Evolutionary conservation across 768 basidiomycete genomes (phyloP).

Genomic region (Tylopilus intermedius): DNA sequence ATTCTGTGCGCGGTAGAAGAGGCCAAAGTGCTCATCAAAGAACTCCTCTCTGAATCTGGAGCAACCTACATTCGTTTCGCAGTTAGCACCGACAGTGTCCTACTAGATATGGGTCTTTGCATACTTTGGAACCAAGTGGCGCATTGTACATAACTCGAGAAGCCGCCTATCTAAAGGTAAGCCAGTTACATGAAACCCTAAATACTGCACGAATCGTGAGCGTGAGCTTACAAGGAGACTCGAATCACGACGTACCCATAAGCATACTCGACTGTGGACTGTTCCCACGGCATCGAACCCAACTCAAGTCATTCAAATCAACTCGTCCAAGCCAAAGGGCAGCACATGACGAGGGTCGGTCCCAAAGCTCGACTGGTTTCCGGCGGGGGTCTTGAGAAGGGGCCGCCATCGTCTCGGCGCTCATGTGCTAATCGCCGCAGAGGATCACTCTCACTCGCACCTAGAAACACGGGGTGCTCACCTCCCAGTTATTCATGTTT

Average conservation of each 20-base stretch:
- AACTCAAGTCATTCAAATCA: slow-evolving; percentile 62
- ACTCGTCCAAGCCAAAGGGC: slow-evolving; percentile 75
- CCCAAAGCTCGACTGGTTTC: slow-evolving; percentile 76
- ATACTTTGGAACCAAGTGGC: too few relatives aligned
- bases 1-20: slow-evolving; percentile 93
- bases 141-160: too few relatives aligned
- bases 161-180: background rate
- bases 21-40: slow-evolving; percentile 93
- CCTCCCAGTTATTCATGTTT: slow-evolving; percentile 96
- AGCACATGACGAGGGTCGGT: slow-evolving; percentile 78
- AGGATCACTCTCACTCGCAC: background rate
- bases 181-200: slow-evolving; percentile 2
- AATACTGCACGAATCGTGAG: slow-evolving; percentile 14
- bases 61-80: slow-evolving; percentile 70
- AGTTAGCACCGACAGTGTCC: too few relatives aligned
- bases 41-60: slow-evolving; percentile 80
- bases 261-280: slow-evolving; percentile 78
- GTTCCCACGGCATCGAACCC: slow-evolving; percentile 72
- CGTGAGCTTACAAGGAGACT: slow-evolving; percentile 8
- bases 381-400: slow-evolving; percentile 85
- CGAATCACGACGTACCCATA: slow-evolving; percentile 56
- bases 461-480: slow-evolving; percentile 32
- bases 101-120: too few relatives aligned
- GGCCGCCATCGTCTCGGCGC: slow-evolving; percentile 90
- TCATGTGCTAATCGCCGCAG: slow-evolving; percentile 68